Percentiles rank a stretch among this genome's conserved stretches.
phyloP scores from a whole-genome alignment of 2,329 filamentous ascomycete genomes.

The Stachybotrys echinatus region DNA sequence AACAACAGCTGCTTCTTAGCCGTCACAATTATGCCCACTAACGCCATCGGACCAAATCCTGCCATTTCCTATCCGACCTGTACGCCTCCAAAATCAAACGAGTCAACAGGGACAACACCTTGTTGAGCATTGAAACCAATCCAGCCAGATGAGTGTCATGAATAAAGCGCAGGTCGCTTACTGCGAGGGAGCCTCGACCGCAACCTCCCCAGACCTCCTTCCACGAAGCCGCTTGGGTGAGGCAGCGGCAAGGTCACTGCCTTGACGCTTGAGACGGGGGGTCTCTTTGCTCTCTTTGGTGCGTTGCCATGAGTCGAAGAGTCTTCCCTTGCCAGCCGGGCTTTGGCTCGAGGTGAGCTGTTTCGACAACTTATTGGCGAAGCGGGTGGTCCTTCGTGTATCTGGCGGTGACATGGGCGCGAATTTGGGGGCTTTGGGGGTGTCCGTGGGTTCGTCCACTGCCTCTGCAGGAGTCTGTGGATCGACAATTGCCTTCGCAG shows the following conservation, averaged over 20 bases:
- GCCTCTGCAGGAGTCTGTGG: constrained; percentile 34
- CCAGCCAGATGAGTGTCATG: neutral
- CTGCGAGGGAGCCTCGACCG: neutral
- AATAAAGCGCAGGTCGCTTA: neutral
- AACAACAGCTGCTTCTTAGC: neutral
- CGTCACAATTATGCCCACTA: neutral
- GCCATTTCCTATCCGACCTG: neutral
- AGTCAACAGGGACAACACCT: constrained; percentile 5
- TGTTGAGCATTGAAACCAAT: neutral
- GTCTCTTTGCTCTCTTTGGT: constrained; percentile 51
- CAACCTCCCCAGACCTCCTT: neutral
- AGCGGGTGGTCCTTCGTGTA: constrained; percentile 55
- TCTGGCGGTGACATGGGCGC: constrained; percentile 58
- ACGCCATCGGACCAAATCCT: neutral
- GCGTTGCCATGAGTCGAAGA: constrained; percentile 65
- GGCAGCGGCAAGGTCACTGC: constrained; percentile 21
- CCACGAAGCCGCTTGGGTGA: constrained; percentile 29
- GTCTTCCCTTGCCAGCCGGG: constrained; percentile 38
- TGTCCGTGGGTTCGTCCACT: constrained; percentile 24
- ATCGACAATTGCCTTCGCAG: constrained; percentile 14
- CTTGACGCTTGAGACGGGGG: constrained; percentile 39
- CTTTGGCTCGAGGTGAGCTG: constrained; percentile 35
- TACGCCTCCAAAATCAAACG: constrained; percentile 1
- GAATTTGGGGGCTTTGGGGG: constrained; percentile 51
- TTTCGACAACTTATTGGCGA: constrained; percentile 42